Conservation (phyloP, 805 yeast genomes). For the Candida schatavii region DNA sequence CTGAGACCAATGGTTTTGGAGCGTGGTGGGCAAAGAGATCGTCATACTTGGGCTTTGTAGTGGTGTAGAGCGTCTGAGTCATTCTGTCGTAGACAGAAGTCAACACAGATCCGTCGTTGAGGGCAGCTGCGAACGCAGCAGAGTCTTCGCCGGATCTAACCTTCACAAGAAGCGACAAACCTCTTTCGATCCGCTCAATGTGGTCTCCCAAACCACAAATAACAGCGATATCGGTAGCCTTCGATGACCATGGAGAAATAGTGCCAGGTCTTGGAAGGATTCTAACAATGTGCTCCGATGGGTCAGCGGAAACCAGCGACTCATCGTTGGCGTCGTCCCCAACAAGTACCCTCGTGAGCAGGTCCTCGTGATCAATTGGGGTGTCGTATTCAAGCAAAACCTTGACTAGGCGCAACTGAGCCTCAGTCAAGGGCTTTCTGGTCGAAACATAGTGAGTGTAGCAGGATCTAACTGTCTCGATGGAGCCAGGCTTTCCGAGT, state of each 20-base stretch:
- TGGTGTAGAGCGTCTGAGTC: slow-evolving; percentile 69
- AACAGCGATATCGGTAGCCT: slow-evolving; percentile 91
- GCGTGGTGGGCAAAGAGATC: slow-evolving; percentile 74
- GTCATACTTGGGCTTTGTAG: slow-evolving; percentile 57
- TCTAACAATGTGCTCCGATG: slow-evolving; percentile 55
- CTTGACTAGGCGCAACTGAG: slow-evolving; percentile 49
- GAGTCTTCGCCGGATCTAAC: slow-evolving; percentile 52
- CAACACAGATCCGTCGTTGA: slow-evolving; percentile 52
- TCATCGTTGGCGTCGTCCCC: slow-evolving; percentile 38
- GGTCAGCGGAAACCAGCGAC: too few species aligned
- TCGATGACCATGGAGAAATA: slow-evolving; percentile 98
- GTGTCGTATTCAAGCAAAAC: slow-evolving; percentile 73
- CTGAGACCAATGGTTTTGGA: slow-evolving; percentile 80
- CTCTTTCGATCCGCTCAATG: slow-evolving; percentile 88
- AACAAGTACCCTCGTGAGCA: slow-evolving; percentile 40
- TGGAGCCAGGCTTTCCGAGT: slow-evolving; percentile 58
- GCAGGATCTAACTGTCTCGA: slow-evolving; percentile 68
- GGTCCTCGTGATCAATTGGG: slow-evolving; percentile 53
- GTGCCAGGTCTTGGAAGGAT: slow-evolving; percentile 93
- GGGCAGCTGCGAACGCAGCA: slow-evolving; percentile 57
- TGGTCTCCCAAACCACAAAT: slow-evolving; percentile 77
- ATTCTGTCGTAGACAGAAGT: slow-evolving; percentile 85
- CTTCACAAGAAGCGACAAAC: slow-evolving; percentile 69
- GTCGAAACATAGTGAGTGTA: slow-evolving; percentile 79
- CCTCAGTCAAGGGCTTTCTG: slow-evolving; percentile 34